Evolutionary conservation across 176 grass and related monocot species (phyloP).

Genomic region (Juncus inflexus): DNA sequence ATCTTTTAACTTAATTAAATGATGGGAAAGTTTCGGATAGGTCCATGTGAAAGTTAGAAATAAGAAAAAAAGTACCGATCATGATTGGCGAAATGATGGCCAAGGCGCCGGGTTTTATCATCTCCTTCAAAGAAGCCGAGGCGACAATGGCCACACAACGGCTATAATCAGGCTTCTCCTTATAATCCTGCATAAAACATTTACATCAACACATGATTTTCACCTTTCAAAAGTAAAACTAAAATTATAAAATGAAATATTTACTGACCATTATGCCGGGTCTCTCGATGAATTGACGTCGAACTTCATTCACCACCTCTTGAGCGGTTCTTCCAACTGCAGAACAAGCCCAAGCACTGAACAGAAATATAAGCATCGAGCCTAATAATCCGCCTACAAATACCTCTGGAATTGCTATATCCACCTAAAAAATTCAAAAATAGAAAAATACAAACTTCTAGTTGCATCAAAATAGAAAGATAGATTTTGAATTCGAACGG

Average conservation of each 20-base stretch:
- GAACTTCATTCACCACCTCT: conserved; percentile 98
- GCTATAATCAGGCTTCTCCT: conserved; percentile 94
- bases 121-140: conserved; percentile 90
- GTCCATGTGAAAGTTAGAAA: no score
- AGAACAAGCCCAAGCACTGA: conserved; percentile 98
- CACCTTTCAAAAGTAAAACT: no score
- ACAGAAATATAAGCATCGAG: conserved; percentile 98
- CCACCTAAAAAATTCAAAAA: conserved; percentile 56
- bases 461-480: neutral
- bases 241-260: no score
- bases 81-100: conserved; percentile 90
- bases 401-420: conserved; percentile 92
- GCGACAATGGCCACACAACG: conserved; percentile 99
- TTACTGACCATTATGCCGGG: conserved; percentile 89
- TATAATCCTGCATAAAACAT: conserved; percentile 58
- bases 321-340: conserved; percentile 99
- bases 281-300: conserved; percentile 98
- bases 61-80: conserved; percentile 40
- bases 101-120: conserved; percentile 94
- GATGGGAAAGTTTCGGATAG: no score
- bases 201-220: conserved; percentile 5
- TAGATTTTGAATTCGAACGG: no score
- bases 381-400: conserved; percentile 97
- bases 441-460: conserved; percentile 7
- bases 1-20: no score